Evolutionary conservation across 768 basidiomycete species (phyloP).

Genomic region (Coprinopsis strossmayeri): DNA sequence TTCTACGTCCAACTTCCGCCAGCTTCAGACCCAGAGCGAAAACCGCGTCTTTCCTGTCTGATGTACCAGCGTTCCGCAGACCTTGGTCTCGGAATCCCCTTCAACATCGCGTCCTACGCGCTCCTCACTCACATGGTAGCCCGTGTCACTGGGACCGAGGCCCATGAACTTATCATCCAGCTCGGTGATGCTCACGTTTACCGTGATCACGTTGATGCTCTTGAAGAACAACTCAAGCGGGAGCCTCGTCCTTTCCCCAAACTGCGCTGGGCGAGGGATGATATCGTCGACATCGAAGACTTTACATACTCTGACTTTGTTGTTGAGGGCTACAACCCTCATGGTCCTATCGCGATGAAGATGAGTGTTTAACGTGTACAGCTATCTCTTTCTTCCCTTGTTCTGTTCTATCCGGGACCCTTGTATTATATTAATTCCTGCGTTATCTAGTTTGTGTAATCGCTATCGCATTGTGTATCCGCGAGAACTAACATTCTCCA

Average conservation of each 20-base stretch:
- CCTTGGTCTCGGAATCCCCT: constrained; percentile 93
- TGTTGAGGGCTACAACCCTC: constrained; percentile 81
- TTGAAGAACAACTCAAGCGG: constrained; percentile 73
- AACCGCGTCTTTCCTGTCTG: constrained; percentile 80
- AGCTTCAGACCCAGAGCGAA: constrained; percentile 34
- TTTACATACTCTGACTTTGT: constrained; percentile 77
- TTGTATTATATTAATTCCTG: too few species aligned
- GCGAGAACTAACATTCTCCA: too few species aligned
- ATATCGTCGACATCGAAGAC: constrained; percentile 69
- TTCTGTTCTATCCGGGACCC: too few species aligned
- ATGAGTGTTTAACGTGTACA: constrained; percentile 67
- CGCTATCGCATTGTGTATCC: too few species aligned
- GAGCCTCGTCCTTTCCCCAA: constrained; percentile 81
- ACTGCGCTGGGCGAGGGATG: constrained; percentile 61
- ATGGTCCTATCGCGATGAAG: constrained; percentile 87
- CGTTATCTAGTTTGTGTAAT: background rate
- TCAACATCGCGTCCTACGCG: constrained; percentile 99
- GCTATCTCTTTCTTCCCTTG: background rate
- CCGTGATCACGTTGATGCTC: constrained; percentile 83
- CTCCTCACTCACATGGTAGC: constrained; percentile 97
- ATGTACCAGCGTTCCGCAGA: constrained; percentile 99
- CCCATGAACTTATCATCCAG: constrained; percentile 90
- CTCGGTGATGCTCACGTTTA: constrained; percentile 98
- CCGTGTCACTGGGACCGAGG: constrained; percentile 78
- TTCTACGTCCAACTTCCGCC: constrained; percentile 93